Evolutionary conservation across 768 basidiomycete species (phyloP).

Genomic region (Pisolithus microcarpus): DNA sequence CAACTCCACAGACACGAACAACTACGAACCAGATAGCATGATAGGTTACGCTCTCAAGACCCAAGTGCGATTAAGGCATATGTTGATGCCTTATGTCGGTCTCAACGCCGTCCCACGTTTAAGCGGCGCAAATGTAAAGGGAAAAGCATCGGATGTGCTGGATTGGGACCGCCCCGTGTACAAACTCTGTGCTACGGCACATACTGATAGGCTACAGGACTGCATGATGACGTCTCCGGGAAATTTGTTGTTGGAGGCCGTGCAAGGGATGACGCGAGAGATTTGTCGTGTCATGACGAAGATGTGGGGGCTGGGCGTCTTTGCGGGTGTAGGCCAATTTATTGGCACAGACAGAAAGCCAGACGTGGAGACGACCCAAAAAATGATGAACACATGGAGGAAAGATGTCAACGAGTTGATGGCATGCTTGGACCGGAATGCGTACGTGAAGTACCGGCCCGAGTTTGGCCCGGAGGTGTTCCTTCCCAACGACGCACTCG

Average conservation of each 20-base stretch:
- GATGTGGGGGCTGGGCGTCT: slow-evolving; percentile 15
- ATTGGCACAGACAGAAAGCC: background rate
- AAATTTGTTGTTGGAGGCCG: too few relatives aligned
- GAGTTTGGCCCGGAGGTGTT: slow-evolving; percentile 8
- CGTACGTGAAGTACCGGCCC: slow-evolving; percentile 16
- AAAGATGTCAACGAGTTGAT: slow-evolving; percentile 8
- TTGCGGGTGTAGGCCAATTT: background rate
- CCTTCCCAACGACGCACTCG: too few relatives aligned
- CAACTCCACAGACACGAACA: too few relatives aligned
- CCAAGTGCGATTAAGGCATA: slow-evolving; percentile 15
- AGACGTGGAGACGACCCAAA: background rate
- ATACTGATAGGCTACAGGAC: too few relatives aligned
- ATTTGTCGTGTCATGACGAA: slow-evolving; percentile 13
- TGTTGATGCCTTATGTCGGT: too few relatives aligned
- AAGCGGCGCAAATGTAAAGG: too few relatives aligned
- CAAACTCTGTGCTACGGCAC: background rate
- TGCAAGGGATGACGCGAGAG: slow-evolving; percentile 6
- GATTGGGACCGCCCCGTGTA: background rate
- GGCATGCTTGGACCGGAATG: slow-evolving; percentile 17
- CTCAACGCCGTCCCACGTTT: background rate
- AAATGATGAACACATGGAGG: slow-evolving; percentile 7
- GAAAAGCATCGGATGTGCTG: too few relatives aligned
- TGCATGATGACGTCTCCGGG: too few relatives aligned
- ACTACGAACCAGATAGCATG: slow-evolving; percentile 8
- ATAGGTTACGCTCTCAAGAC: slow-evolving; percentile 3